Evolutionary conservation across 2,329 filamentous ascomycete genomes (phyloP).

Genomic region (Diaporthe citrichinensis): DNA sequence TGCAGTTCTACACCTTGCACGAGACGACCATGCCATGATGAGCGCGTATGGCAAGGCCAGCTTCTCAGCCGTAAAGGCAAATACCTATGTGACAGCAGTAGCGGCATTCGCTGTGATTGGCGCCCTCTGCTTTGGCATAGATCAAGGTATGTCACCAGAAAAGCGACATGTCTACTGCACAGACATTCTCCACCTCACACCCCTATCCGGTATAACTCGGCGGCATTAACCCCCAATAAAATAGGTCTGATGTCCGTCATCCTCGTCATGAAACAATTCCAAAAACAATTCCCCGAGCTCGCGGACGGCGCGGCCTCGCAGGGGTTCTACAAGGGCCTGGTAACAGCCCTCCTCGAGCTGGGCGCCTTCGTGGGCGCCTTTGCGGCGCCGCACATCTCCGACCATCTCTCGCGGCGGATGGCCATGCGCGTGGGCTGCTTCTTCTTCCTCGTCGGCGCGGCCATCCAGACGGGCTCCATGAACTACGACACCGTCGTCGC

Average conservation of each 20-base stretch:
- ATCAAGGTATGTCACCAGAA: conserved; percentile 22
- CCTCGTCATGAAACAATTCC: conserved; percentile 34
- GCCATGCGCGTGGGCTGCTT: conserved; percentile 64
- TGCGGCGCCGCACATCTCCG: conserved; percentile 66
- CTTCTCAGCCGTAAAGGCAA: conserved; percentile 6
- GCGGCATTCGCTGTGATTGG: conserved; percentile 53
- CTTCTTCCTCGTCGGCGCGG: conserved; percentile 68
- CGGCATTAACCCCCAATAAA: background rate
- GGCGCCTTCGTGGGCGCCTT: conserved; percentile 70
- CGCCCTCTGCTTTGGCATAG: conserved; percentile 48
- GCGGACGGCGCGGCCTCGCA: conserved; percentile 23
- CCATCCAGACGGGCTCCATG: conserved; percentile 65
- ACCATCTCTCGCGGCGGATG: conserved; percentile 66
- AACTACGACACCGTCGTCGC: conserved; percentile 63
- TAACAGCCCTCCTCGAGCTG: conserved; percentile 64
- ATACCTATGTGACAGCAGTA: conserved; percentile 27
- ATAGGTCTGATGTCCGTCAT: conserved; percentile 32
- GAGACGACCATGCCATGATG: conserved; percentile 28
- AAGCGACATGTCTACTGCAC: background rate
- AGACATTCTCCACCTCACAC: background rate
- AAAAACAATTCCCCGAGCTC: conserved; percentile 28
- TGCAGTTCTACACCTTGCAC: conserved; percentile 18
- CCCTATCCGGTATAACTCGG: background rate
- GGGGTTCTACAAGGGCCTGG: conserved; percentile 34
- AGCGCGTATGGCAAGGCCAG: conserved; percentile 32